Base-by-base conservation (phyloP, 2,329 filamentous ascomycete genomes). In the Alternaria viburni region DNA sequence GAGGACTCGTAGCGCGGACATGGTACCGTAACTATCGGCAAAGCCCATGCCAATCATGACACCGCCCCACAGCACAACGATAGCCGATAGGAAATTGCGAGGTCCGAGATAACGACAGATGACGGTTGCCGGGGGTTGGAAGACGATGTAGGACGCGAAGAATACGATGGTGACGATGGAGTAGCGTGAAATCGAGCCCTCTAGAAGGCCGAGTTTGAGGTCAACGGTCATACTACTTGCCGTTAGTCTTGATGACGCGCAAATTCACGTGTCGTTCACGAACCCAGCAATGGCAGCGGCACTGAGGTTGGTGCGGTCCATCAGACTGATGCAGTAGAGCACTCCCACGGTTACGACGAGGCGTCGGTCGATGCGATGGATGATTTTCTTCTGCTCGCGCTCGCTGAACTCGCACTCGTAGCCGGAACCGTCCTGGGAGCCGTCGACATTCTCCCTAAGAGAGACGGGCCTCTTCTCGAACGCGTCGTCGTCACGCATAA, bases 291-390 rank as follows among this genome's bases (percentile, higher is more conserved):
- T 90, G 49, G 87, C 87, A 44, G 91, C 91, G 21, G 87, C 84
- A n/a, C 87, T 87, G 75, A 94, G 81, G 78, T 95, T 95, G 2
- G 90, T 93, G 30, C 92, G 85, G 74, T 96, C 92, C 88, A 95
- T 92, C 62, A 95, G 81, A 67, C 87, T 90, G 70, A 92, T 84
- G 75, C 90, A 92, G 79, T 94, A 94, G 81, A 93, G 86, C 67
- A 86, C 78, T 9, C 83, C 83, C 2, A 84, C 77, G 1, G 82
- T 84, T 19, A 81, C 69, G 17, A 85, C 82, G n/a, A 85, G 75
- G 28, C 83, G 81, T 32, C 77, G 81, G 78, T 96, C 93, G 69
- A 96, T 83, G 12, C 88, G 87, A 59, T 86, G 84, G 45, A 93
- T 88, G 72, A 96, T 92, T 45, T 81, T 85, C 74, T 83, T 87